Evolutionary conservation across 2,329 filamentous ascomycete species (phyloP).

Genomic region (Apiospora rasikravindrae): DNA sequence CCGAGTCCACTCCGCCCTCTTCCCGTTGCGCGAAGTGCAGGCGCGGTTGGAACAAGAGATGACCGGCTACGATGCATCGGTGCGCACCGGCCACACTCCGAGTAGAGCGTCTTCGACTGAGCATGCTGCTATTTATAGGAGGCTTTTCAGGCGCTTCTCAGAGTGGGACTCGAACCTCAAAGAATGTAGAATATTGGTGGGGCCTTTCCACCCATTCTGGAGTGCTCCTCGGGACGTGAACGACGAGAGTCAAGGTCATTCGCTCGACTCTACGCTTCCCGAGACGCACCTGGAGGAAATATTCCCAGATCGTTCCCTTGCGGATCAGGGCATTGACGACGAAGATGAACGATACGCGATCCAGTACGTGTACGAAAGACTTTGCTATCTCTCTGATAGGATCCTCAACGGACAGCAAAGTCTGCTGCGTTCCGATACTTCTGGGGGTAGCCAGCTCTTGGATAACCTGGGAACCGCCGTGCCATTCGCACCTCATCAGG

Average conservation of each 20-base stretch:
- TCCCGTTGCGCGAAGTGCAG: not conserved
- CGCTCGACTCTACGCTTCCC: not conserved
- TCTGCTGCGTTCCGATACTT: too few species aligned
- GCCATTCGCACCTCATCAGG: too few species aligned
- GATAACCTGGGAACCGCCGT: too few species aligned
- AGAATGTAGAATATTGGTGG: not conserved
- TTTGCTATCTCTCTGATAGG: too few species aligned
- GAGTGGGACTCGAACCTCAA: not conserved
- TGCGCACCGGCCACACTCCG: too few species aligned
- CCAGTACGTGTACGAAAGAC: not conserved
- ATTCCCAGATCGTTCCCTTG: not conserved
- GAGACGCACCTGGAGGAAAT: not conserved
- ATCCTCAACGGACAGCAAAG: too few species aligned
- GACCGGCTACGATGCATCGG: too few species aligned
- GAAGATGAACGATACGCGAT: not conserved
- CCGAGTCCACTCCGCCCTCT: not conserved
- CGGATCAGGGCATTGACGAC: not conserved
- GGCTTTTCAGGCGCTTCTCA: not conserved
- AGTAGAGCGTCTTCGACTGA: too few species aligned
- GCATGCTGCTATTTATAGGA: too few species aligned
- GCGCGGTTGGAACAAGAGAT: not conserved
- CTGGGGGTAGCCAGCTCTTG: too few species aligned
- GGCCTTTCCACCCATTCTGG: not conserved
- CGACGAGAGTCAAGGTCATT: too few species aligned
- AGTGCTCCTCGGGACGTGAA: not conserved